These are phyloP conservation scores for Solanum sitiens DNA, from an alignment of 257 asterid species.

Conservation along the genomic window DNA sequence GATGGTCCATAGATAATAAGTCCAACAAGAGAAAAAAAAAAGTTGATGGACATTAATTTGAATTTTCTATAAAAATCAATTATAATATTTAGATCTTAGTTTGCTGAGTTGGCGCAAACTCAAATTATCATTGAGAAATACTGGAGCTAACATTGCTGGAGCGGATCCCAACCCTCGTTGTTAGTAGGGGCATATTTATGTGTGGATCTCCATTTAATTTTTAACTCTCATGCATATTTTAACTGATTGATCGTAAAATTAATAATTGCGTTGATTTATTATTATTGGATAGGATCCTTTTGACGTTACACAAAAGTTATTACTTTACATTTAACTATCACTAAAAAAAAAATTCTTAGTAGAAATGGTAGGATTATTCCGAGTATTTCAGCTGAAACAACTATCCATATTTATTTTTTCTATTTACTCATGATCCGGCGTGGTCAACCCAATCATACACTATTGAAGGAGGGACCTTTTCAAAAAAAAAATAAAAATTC, in stretches of 20 bases:
- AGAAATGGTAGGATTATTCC: not conserved
- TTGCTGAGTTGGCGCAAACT: not conserved
- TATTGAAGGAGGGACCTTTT: no score
- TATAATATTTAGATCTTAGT: not conserved
- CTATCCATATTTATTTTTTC: no score
- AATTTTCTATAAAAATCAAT: not conserved
- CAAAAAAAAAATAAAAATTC: no score
- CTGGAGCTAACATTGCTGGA: not conserved
- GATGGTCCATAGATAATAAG: not conserved
- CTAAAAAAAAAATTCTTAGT: not conserved
- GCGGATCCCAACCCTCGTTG: not conserved
- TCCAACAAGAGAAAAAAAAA: not conserved
- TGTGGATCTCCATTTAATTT: not conserved
- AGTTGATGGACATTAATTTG: not conserved
- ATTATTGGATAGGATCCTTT: not conserved
- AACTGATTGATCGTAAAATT: not conserved
- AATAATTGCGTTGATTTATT: no score
- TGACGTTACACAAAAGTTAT: not conserved
- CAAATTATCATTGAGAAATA: not conserved
- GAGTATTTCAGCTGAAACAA: not conserved
- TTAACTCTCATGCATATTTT: not conserved
- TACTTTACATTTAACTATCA: not conserved
- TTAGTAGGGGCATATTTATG: not conserved
- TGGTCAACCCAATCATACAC: no score
- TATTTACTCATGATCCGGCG: no score